These are phyloP conservation scores for Melanopsichium pennsylvanicum DNA, from an alignment of 1,284 basidiomycete species.

Conservation along the genomic window DNA sequence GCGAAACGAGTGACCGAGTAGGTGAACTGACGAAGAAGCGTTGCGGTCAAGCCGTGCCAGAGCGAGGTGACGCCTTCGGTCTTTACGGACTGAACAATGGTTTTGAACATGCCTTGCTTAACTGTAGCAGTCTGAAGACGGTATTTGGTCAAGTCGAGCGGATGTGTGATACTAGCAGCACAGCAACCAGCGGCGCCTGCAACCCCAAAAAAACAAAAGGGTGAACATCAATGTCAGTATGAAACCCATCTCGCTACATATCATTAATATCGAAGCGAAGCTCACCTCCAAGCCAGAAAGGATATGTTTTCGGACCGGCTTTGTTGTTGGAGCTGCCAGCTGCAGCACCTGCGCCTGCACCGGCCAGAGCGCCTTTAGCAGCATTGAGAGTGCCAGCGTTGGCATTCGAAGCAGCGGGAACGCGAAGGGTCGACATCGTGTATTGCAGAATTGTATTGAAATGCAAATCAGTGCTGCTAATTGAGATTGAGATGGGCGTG, in stretches of 20 bases:
- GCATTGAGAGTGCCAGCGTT: constrained; percentile 37
- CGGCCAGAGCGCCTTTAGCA: constrained; percentile 41
- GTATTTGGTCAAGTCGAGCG: constrained; percentile 65
- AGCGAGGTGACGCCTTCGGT: constrained; percentile 56
- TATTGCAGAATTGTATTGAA: no score
- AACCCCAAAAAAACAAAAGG: neutral
- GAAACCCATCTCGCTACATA: neutral
- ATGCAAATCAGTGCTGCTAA: no score
- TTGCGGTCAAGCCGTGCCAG: constrained; percentile 62
- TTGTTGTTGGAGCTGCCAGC: constrained; percentile 20
- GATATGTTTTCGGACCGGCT: constrained; percentile 45
- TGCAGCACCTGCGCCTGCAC: constrained; percentile 33
- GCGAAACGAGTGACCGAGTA: constrained; percentile 64
- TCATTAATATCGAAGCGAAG: neutral
- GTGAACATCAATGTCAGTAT: neutral
- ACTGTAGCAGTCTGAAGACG: constrained; percentile 64
- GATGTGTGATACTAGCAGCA: constrained; percentile 62
- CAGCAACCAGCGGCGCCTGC: constrained; percentile 45
- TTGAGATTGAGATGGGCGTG: no score
- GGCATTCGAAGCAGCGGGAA: constrained; percentile 19
- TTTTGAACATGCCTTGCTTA: constrained; percentile 50
- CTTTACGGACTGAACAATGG: constrained; percentile 38
- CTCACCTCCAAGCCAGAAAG: constrained; percentile 63
- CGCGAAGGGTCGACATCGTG: constrained; percentile 33
- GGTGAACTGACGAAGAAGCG: constrained; percentile 63